Percentiles rank a stretch among this genome's conserved stretches.
These are phyloP conservation scores for Sonneratia alba DNA, from an alignment of 345 rosid species.

Conservation along the genomic window DNA sequence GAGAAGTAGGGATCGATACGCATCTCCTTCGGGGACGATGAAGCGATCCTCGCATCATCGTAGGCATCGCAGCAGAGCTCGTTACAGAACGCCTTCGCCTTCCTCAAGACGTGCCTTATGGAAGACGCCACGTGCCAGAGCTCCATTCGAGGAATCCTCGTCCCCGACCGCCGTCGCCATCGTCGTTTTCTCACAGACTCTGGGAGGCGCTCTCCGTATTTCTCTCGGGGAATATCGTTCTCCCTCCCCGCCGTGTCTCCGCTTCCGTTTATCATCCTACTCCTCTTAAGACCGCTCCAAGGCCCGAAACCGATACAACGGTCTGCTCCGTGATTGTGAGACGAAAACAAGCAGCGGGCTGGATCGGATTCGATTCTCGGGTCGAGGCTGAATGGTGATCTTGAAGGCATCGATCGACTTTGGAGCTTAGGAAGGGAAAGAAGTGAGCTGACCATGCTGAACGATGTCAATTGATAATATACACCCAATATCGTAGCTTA, in stretches of 20 bases:
- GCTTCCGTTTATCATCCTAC: neutral
- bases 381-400: neutral
- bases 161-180: neutral
- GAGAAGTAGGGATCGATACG: slow-evolving; percentile 38
- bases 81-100: slow-evolving; percentile 38
- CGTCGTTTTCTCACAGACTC: neutral
- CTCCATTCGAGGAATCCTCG: slow-evolving; percentile 10
- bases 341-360: neutral
- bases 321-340: neutral
- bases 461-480: no score
- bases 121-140: slow-evolving; percentile 27
- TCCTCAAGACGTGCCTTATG: slow-evolving; percentile 28
- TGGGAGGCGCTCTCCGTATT: neutral
- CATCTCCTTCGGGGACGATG: neutral
- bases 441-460: slow-evolving; percentile 7
- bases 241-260: neutral
- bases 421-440: slow-evolving; percentile 3
- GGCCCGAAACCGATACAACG: neutral
- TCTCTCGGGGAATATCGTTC: neutral
- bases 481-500: no score
- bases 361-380: neutral
- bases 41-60: neutral
- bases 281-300: neutral
- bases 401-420: neutral
- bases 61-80: slow-evolving; percentile 27